Percentiles rank a stretch among this genome's conserved stretches.
Evolutionary conservation across 768 basidiomycete genomes (phyloP).

Genomic region (Termitomyces heimii): DNA sequence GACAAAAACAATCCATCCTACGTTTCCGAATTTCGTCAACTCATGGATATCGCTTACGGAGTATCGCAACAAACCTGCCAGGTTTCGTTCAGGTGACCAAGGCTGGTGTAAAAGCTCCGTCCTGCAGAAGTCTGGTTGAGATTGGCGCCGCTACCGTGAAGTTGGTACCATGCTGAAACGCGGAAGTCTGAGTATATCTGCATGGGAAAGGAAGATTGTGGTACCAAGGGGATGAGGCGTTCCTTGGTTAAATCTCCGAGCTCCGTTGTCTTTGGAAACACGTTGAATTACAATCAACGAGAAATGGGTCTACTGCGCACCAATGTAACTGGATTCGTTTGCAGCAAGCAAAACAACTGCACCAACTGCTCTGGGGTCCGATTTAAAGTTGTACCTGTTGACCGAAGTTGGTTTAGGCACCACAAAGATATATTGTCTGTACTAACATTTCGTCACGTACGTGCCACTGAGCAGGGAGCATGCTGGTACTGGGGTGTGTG

Average conservation of each 20-base stretch:
- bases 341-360: conserved; percentile 60
- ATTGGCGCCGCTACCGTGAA: conserved; percentile 61
- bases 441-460: conserved; percentile 57
- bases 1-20: conserved; percentile 64
- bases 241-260: conserved; percentile 57
- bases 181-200: not conserved
- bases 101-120: conserved; percentile 78
- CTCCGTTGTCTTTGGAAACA: conserved; percentile 27
- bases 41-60: not conserved
- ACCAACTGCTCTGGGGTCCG: conserved; percentile 60
- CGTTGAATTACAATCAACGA: not conserved
- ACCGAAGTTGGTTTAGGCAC: not conserved
- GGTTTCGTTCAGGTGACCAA: conserved; percentile 76
- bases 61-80: conserved; percentile 48
- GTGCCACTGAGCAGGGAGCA: conserved; percentile 46
- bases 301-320: conserved; percentile 24
- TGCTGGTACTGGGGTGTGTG: conserved; percentile 56
- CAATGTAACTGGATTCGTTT: conserved; percentile 57
- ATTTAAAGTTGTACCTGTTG: conserved; percentile 63
- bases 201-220: not conserved
- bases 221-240: conserved; percentile 73
- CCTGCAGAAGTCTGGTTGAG: conserved; percentile 38
- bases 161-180: conserved; percentile 75
- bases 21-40: not conserved
- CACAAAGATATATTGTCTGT: not conserved